Percentiles rank a stretch among this genome's conserved stretches.
These are phyloP conservation scores for Penicillium angulare DNA, from an alignment of 495 filamentous ascomycete genomes.

Conservation along the genomic window DNA sequence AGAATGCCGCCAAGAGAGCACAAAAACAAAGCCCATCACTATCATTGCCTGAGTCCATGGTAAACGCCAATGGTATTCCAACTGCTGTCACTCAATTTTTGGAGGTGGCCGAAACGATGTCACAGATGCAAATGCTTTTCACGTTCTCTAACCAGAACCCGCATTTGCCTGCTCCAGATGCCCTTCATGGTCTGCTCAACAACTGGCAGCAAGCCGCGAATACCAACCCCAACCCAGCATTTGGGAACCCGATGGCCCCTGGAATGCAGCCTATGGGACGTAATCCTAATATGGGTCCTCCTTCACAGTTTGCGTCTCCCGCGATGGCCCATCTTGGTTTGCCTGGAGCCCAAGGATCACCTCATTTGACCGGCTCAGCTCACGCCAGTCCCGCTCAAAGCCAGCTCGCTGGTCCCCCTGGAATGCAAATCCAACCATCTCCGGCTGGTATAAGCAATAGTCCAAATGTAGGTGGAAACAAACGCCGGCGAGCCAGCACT, in stretches of 20 bases:
- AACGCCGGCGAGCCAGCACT: constrained; percentile 71
- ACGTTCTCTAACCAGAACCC: constrained; percentile 58
- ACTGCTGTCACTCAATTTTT: constrained; percentile 61
- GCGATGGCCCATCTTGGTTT: constrained; percentile 49
- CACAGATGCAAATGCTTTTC: constrained; percentile 69
- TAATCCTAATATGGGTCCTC: constrained; percentile 33
- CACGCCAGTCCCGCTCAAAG: constrained; percentile 48
- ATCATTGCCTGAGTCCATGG: constrained; percentile 60
- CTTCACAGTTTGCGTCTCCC: constrained; percentile 52
- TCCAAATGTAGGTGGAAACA: constrained; percentile 68
- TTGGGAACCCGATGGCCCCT: constrained; percentile 37
- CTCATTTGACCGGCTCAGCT: constrained; percentile 44
- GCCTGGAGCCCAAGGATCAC: constrained; percentile 43
- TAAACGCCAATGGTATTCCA: constrained; percentile 61
- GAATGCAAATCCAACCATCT: constrained; percentile 69
- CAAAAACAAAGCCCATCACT: constrained; percentile 56
- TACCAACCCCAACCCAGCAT: constrained; percentile 31
- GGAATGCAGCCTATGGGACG: constrained; percentile 40
- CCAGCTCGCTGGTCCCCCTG: constrained; percentile 42
- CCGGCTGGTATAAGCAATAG: constrained; percentile 82
- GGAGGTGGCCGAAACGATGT: constrained; percentile 74
- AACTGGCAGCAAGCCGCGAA: constrained; percentile 27
- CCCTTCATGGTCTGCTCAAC: constrained; percentile 60
- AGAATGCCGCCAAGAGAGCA: constrained; percentile 51
- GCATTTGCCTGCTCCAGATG: constrained; percentile 55